Percentiles rank a stretch among this genome's conserved stretches.
Evolutionary conservation across 2,329 filamentous ascomycete species (phyloP).

Genomic region (Pseudocercospora cruenta): DNA sequence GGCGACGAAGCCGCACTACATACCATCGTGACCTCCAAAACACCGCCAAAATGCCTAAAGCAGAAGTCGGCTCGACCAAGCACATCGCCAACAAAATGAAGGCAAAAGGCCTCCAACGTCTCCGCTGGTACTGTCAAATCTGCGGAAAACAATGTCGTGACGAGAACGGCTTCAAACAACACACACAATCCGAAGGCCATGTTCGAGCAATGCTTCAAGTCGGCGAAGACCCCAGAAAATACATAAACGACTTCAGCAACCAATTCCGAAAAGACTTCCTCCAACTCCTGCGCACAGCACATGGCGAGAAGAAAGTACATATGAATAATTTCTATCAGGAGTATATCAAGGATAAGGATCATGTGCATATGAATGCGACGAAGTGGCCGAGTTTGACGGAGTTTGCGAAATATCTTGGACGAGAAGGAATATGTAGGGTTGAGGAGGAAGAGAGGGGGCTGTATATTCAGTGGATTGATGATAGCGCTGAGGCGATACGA

Average conservation of each 20-base stretch:
- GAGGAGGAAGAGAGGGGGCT: constrained; percentile 88
- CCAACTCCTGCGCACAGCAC: constrained; percentile 74
- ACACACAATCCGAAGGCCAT: constrained; percentile 81
- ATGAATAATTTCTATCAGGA: constrained; percentile 95
- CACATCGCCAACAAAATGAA: constrained; percentile 90
- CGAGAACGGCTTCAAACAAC: constrained; percentile 84
- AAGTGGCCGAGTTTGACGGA: constrained; percentile 87
- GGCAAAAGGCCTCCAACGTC: constrained; percentile 72
- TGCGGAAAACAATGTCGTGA: constrained; percentile 79
- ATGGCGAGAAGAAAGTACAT: constrained; percentile 87
- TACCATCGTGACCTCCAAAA: background rate
- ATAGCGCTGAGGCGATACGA: constrained; percentile 80
- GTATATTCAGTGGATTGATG: constrained; percentile 88
- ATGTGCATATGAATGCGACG: constrained; percentile 93
- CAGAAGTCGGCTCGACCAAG: constrained; percentile 91
- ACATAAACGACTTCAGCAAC: constrained; percentile 78
- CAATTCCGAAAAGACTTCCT: constrained; percentile 84
- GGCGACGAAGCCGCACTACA: constrained; percentile 17
- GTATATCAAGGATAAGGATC: constrained; percentile 84
- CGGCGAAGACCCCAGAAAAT: constrained; percentile 82
- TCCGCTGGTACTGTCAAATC: constrained; percentile 87
- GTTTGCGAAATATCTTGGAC: constrained; percentile 82
- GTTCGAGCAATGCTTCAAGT: constrained; percentile 87
- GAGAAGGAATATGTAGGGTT: constrained; percentile 85
- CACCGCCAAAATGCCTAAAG: constrained; percentile 74